phyloP scores from a whole-genome alignment of 768 basidiomycete species.

The Udeniomyces megalosporus region DNA sequence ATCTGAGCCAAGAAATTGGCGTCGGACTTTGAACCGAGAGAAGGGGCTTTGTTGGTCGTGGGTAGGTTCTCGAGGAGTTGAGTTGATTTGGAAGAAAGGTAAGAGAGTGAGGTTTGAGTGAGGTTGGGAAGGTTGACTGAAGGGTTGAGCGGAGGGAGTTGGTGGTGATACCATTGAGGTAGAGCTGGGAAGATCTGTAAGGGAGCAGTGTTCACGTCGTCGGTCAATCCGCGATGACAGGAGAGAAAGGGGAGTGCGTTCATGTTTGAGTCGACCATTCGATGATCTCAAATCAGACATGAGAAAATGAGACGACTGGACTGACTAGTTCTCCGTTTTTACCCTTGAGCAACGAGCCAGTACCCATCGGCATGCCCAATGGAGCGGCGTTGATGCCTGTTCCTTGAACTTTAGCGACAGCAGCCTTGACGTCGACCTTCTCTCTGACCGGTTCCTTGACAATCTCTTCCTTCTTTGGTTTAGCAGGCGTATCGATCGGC shows the following conservation, averaged over 20 bases:
- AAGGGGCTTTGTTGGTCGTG: constrained; percentile 18
- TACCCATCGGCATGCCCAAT: neutral
- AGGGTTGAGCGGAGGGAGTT: constrained; percentile 32
- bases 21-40: constrained; percentile 44
- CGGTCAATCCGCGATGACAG: too few species aligned
- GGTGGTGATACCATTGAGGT: constrained; percentile 42
- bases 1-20: constrained; percentile 67
- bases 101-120: constrained; percentile 37
- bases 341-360: constrained; percentile 17
- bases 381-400: neutral
- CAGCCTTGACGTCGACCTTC: constrained; percentile 17
- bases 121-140: constrained; percentile 28
- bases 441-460: neutral
- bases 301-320: constrained; percentile 9
- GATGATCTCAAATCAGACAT: neutral
- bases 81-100: constrained; percentile 35
- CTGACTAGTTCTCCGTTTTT: constrained; percentile 16
- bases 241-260: too few species aligned
- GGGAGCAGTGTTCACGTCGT: neutral
- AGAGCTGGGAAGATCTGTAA: constrained; percentile 28
- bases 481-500: constrained; percentile 12
- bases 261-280: too few species aligned
- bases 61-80: constrained; percentile 21
- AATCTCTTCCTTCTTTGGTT: constrained; percentile 13
- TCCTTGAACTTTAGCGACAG: constrained; percentile 27